phyloP scores from a whole-genome alignment of 306 rosid species.

The Medicago lupulina region DNA sequence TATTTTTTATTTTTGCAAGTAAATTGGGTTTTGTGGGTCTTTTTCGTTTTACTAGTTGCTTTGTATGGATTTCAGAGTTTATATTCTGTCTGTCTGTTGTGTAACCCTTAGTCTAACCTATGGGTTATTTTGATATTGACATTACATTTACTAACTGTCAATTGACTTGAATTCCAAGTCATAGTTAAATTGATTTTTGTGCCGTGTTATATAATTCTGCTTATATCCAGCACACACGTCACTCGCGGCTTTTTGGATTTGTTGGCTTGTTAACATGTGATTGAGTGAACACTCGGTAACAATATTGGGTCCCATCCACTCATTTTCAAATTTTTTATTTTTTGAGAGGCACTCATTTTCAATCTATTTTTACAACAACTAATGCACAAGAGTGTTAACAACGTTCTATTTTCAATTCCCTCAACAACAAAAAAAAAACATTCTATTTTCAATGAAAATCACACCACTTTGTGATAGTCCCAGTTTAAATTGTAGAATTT shows the following conservation, averaged over 20 bases:
- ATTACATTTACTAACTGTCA: not conserved
- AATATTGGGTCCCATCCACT: slow-evolving; percentile 46
- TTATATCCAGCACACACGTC: slow-evolving; percentile 20
- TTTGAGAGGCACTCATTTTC: slow-evolving; percentile 14
- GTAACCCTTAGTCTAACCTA: not conserved
- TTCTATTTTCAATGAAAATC: no score
- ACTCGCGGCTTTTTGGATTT: not conserved
- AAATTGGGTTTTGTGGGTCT: not conserved
- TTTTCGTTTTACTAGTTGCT: no score
- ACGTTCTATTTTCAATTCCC: no score
- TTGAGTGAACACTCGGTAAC: slow-evolving; percentile 58
- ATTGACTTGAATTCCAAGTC: slow-evolving; percentile 49
- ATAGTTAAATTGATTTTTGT: slow-evolving; percentile 10
- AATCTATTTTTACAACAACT: not conserved
- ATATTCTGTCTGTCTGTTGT: slow-evolving; percentile 17
- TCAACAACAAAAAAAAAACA: no score
- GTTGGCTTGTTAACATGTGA: slow-evolving; percentile 45
- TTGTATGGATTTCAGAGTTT: not conserved
- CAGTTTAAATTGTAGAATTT: no score
- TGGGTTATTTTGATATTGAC: not conserved
- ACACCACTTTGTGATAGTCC: no score
- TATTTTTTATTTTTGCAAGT: not conserved
- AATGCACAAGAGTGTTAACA: no score
- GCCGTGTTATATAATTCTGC: slow-evolving; percentile 33
- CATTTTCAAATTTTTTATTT: not conserved